Evolutionary conservation across 306 rosid genomes (phyloP).

Genomic region (Sesbania bispinosa): DNA sequence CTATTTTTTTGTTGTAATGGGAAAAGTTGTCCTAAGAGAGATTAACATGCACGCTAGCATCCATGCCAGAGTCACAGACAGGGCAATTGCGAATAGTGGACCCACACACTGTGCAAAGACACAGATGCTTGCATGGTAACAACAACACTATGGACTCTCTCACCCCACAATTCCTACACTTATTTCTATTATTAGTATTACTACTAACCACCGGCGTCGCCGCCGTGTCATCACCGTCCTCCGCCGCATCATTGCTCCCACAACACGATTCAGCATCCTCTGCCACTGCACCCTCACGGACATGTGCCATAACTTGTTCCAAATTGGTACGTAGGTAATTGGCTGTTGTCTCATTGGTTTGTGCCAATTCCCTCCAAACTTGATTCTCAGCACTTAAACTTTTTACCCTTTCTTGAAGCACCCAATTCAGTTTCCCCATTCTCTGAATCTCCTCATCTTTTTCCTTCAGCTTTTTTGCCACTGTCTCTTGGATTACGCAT

Average conservation of each 20-base stretch:
- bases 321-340: slow-evolving; percentile 61
- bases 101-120: slow-evolving; percentile 81
- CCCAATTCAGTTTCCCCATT: slow-evolving; percentile 66
- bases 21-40: slow-evolving; percentile 45
- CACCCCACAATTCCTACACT: slow-evolving; percentile 64
- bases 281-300: slow-evolving; percentile 24
- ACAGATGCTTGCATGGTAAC: slow-evolving; percentile 89
- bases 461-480: slow-evolving; percentile 56
- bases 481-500: slow-evolving; percentile 45
- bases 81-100: slow-evolving; percentile 71
- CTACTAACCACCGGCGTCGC: neutral
- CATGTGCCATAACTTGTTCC: slow-evolving; percentile 61
- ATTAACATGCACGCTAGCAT: slow-evolving; percentile 82
- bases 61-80: slow-evolving; percentile 60
- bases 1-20: no score
- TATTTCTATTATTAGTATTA: no score
- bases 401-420: slow-evolving; percentile 61
- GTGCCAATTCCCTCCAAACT: slow-evolving; percentile 74
- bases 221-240: slow-evolving; percentile 2
- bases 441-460: slow-evolving; percentile 82
- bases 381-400: slow-evolving; percentile 67
- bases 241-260: slow-evolving; percentile 48
- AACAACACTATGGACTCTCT: slow-evolving; percentile 70
- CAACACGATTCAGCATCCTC: slow-evolving; percentile 65
- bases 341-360: slow-evolving; percentile 72